Percentiles rank a stretch among this genome's conserved stretches.
phyloP scores from a whole-genome alignment of 2,329 filamentous ascomycete genomes.

The Xylariaceae sp. region DNA sequence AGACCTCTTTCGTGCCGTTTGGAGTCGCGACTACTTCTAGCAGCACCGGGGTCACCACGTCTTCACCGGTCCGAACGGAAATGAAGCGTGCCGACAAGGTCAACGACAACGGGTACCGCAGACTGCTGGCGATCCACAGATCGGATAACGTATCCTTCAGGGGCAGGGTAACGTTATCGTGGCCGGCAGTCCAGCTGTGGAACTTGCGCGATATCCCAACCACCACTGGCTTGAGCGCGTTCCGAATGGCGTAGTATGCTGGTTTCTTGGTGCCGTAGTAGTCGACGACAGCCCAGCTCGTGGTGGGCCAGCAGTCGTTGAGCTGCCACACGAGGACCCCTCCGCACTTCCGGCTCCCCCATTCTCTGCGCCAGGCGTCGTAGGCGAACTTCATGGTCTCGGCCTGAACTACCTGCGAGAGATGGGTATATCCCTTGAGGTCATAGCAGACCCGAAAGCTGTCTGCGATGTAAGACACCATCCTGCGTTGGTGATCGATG shows the following conservation, averaged over 20 bases:
- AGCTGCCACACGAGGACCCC: slow-evolving; percentile 63
- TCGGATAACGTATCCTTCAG: slow-evolving; percentile 32
- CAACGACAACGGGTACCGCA: slow-evolving; percentile 15
- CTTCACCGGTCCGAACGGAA: slow-evolving; percentile 31
- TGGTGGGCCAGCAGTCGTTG: slow-evolving; percentile 63
- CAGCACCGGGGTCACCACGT: slow-evolving; percentile 22
- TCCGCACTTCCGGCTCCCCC: slow-evolving; percentile 54
- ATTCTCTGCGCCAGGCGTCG: slow-evolving; percentile 53
- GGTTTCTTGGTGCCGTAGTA: slow-evolving; percentile 59
- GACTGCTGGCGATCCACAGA: slow-evolving; percentile 35
- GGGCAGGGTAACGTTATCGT: slow-evolving; percentile 32
- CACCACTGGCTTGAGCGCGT: slow-evolving; percentile 52
- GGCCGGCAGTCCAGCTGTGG: slow-evolving; percentile 36
- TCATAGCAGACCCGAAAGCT: slow-evolving; percentile 53
- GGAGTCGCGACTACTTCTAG: slow-evolving; percentile 17
- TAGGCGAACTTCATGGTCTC: slow-evolving; percentile 46
- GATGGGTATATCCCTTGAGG: slow-evolving; percentile 44
- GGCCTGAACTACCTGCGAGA: slow-evolving; percentile 46
- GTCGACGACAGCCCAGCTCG: slow-evolving; percentile 59
- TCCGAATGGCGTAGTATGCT: slow-evolving; percentile 45
- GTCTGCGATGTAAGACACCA: slow-evolving; percentile 68
- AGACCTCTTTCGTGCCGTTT: slow-evolving; percentile 33
- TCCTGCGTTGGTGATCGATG: slow-evolving; percentile 63
- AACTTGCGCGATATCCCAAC: slow-evolving; percentile 45
- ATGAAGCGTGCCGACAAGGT: slow-evolving; percentile 30